phyloP scores from a whole-genome alignment of 2,329 filamentous ascomycete genomes.

The Fusarium sp. region DNA sequence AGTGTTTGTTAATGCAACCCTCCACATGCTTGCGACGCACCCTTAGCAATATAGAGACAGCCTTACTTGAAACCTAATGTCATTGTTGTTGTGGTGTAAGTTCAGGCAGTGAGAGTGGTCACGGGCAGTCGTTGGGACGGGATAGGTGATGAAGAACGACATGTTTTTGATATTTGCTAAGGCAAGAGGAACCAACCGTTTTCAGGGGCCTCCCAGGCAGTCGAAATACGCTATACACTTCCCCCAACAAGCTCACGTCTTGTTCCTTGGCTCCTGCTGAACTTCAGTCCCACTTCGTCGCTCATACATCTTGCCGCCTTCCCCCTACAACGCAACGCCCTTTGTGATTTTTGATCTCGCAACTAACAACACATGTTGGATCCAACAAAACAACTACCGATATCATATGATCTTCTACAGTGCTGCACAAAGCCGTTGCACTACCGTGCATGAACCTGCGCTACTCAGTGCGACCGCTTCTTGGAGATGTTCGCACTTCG shows the following conservation, averaged over 20 bases:
- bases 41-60: not conserved
- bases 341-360: not conserved
- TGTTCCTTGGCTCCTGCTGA: not conserved
- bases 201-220: not conserved
- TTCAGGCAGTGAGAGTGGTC: not conserved
- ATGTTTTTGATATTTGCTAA: not conserved
- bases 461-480: not conserved
- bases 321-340: not conserved
- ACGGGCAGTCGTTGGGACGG: not conserved
- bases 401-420: not conserved
- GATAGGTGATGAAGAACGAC: not conserved
- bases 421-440: not conserved
- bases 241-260: not conserved
- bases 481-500: not conserved
- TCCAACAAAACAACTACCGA: not conserved
- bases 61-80: not conserved
- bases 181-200: not conserved
- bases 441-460: not conserved
- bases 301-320: not conserved
- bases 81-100: not conserved
- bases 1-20: not conserved
- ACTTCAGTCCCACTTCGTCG: not conserved
- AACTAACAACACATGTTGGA: not conserved
- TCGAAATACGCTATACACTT: not conserved
- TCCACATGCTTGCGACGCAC: not conserved